A percentile compares a stretch with the other conserved stretches of the same genome.
Conservation (phyloP, 805 yeast species). For the Lachancea sp. region DNA sequence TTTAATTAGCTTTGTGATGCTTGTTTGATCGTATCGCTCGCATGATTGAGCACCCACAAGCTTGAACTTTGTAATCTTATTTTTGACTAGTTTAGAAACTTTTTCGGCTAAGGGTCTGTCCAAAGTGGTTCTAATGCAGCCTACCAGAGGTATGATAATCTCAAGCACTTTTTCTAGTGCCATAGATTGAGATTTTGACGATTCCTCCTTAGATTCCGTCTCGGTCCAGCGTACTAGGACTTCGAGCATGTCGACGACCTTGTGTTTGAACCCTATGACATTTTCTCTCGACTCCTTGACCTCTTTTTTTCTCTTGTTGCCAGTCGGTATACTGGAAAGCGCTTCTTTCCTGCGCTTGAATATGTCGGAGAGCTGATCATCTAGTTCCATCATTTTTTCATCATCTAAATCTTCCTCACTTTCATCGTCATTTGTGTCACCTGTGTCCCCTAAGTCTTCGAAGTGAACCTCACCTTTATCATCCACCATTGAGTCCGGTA, state of each 20-base stretch:
- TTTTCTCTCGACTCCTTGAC: slow-evolving; percentile 74
- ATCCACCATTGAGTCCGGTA: slow-evolving; percentile 44
- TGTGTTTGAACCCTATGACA: slow-evolving; percentile 68
- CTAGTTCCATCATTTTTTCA: slow-evolving; percentile 93
- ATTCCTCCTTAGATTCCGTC: slow-evolving; percentile 9
- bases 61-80: slow-evolving; percentile 48
- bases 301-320: slow-evolving; percentile 64
- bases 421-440: slow-evolving; percentile 44
- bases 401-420: slow-evolving; percentile 87
- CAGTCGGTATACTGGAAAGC: slow-evolving; percentile 46
- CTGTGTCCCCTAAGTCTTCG: slow-evolving; percentile 42
- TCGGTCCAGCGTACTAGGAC: slow-evolving; percentile 45
- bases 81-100: slow-evolving; percentile 64
- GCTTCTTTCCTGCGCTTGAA: slow-evolving; percentile 78
- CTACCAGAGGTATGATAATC: slow-evolving; percentile 50
- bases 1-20: slow-evolving; percentile 1
- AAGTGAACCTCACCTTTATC: slow-evolving; percentile 40
- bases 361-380: slow-evolving; percentile 72
- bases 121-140: slow-evolving; percentile 57
- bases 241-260: slow-evolving; percentile 74
- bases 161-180: slow-evolving; percentile 35
- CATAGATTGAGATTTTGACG: slow-evolving; percentile 10
- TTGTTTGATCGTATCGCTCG: slow-evolving; percentile 18
- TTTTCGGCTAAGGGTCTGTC: slow-evolving; percentile 68
- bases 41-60: slow-evolving; percentile 14